Evolutionary conservation across 1,139 yeast genomes (phyloP).

Genomic region (Pneumocystis carinii): DNA sequence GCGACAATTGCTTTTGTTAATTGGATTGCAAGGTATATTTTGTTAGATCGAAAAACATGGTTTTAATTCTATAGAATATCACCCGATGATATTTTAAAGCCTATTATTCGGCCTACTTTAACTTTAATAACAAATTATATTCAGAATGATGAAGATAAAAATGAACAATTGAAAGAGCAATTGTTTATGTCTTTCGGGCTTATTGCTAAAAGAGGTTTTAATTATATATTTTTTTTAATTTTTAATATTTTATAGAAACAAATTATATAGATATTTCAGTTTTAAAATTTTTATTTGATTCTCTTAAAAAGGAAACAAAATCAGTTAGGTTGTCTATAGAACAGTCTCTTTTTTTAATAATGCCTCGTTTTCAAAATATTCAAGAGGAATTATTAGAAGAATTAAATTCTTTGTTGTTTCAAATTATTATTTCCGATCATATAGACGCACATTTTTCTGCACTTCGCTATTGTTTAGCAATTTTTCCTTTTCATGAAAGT

Average conservation of each 20-base stretch:
- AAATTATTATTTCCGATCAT: constrained; percentile 6
- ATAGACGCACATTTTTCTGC: constrained; percentile 43
- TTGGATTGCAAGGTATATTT: constrained; percentile 28
- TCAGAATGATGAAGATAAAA: constrained; percentile 20
- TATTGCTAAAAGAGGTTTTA: constrained; percentile 38
- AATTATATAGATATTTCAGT: constrained; percentile 32
- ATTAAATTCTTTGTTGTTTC: constrained; percentile 20
- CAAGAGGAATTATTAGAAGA: constrained; percentile 28
- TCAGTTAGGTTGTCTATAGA: constrained; percentile 58
- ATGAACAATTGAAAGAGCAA: constrained; percentile 35
- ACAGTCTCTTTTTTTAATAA: constrained; percentile 50
- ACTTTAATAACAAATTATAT: constrained; percentile 25
- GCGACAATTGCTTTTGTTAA: constrained; percentile 47
- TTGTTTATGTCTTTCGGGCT: constrained; percentile 71
- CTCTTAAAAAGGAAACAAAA: constrained; percentile 49
- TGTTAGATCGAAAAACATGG: background rate
- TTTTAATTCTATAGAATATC: background rate
- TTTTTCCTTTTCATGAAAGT: constrained; percentile 55
- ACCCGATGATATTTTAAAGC: background rate
- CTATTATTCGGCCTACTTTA: constrained; percentile 17
- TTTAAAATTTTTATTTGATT: constrained; percentile 53
- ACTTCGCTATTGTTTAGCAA: constrained; percentile 47
- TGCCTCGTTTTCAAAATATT: constrained; percentile 35
- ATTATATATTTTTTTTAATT: constrained; percentile 23
- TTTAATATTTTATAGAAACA: background rate